phyloP scores from a whole-genome alignment of 805 yeast species.

The Cyberlindnera bimundalis region DNA sequence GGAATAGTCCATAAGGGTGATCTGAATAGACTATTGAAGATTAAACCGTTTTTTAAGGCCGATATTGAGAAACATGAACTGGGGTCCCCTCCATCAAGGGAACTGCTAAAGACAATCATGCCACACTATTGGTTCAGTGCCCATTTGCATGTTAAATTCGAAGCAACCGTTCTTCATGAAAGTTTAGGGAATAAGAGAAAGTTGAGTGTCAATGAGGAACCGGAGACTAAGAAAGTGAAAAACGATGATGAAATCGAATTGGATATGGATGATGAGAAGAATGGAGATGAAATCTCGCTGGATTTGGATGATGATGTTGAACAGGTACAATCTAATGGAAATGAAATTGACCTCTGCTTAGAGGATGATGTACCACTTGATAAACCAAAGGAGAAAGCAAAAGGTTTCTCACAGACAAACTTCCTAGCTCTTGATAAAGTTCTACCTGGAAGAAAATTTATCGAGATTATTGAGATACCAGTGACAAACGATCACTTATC shows the following conservation, averaged over 20 bases:
- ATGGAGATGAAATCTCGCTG: slow-evolving; percentile 29
- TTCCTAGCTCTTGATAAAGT: slow-evolving; percentile 88
- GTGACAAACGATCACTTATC: slow-evolving; percentile 26
- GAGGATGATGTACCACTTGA: slow-evolving; percentile 3
- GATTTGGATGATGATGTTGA: slow-evolving; percentile 25
- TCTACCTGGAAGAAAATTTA: slow-evolving; percentile 55
- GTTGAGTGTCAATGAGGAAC: slow-evolving; percentile 8
- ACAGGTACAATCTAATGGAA: slow-evolving; percentile 1
- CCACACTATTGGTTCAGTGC: slow-evolving; percentile 87
- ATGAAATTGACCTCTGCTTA: slow-evolving; percentile 36
- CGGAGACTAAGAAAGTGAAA: slow-evolving; percentile 12
- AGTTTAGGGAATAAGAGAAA: slow-evolving; percentile 11
- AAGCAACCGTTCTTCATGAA: slow-evolving; percentile 48
- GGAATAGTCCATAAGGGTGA: slow-evolving; percentile 70
- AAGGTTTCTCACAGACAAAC: slow-evolving; percentile 32
- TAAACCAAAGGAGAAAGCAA: slow-evolving; percentile 1
- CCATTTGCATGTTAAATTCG: slow-evolving; percentile 76
- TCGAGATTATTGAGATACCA: slow-evolving; percentile 49
- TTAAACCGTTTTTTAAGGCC: slow-evolving; percentile 62
- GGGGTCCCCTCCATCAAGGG: slow-evolving; percentile 70
- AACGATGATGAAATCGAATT: slow-evolving; percentile 28
- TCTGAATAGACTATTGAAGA: slow-evolving; percentile 40
- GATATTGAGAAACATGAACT: slow-evolving; percentile 60
- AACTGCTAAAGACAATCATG: slow-evolving; percentile 46
- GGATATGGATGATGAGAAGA: slow-evolving; percentile 15